phyloP scores from a whole-genome alignment of 2,329 filamentous ascomycete species.

The Paecilomyces sp. region DNA sequence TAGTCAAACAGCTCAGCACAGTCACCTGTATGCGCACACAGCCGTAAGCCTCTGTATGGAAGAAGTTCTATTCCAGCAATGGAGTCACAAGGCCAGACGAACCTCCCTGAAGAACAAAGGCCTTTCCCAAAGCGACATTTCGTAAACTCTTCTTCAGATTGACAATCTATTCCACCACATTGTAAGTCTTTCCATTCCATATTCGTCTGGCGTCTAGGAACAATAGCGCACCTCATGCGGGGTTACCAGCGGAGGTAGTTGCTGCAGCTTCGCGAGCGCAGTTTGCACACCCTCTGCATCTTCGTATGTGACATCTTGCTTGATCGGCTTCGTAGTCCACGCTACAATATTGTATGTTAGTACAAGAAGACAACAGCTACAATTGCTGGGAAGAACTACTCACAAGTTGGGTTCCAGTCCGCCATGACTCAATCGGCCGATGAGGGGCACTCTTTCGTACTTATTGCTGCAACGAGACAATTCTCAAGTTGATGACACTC shows the following conservation, averaged over 20 bases:
- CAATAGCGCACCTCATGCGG: slow-evolving; percentile 31
- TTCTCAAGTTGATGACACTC: background rate
- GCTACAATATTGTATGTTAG: slow-evolving; percentile 14
- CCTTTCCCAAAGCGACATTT: slow-evolving; percentile 82
- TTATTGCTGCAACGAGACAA: background rate
- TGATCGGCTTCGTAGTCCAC: slow-evolving; percentile 39
- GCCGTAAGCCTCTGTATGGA: slow-evolving; percentile 65
- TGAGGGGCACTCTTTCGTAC: background rate
- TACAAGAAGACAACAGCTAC: background rate
- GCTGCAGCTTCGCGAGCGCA: slow-evolving; percentile 35
- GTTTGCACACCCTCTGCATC: slow-evolving; percentile 31
- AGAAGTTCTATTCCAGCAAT: slow-evolving; percentile 77
- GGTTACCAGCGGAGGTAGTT: slow-evolving; percentile 41
- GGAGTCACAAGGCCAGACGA: slow-evolving; percentile 4
- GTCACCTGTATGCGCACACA: slow-evolving; percentile 44
- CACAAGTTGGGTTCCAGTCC: slow-evolving; percentile 25
- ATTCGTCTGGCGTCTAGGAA: background rate
- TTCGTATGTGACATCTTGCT: slow-evolving; percentile 42
- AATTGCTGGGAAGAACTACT: background rate
- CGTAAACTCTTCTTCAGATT: slow-evolving; percentile 70
- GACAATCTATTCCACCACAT: slow-evolving; percentile 47
- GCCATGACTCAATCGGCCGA: slow-evolving; percentile 10
- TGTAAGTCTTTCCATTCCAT: slow-evolving; percentile 9
- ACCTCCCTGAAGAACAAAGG: slow-evolving; percentile 91
- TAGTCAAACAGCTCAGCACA: slow-evolving; percentile 98